phyloP scores from a whole-genome alignment of 345 rosid species.

The Citrus australasica region DNA sequence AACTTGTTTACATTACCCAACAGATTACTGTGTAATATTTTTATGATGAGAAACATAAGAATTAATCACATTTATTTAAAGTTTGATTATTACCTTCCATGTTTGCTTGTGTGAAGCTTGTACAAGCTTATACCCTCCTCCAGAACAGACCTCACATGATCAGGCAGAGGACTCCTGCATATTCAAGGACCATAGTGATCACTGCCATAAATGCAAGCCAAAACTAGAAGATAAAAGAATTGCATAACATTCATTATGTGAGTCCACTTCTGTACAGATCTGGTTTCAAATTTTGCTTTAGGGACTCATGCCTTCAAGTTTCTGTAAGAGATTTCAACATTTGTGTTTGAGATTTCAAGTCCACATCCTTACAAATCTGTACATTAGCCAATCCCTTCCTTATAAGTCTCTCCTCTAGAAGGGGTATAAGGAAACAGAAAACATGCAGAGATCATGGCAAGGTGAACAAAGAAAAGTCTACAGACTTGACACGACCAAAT shows the following conservation, averaged over 20 bases:
- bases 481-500: background rate
- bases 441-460: background rate
- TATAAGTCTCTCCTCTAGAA: background rate
- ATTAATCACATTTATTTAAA: background rate
- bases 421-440: background rate
- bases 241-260: background rate
- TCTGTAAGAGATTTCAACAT: background rate
- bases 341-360: background rate
- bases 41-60: background rate
- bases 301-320: background rate
- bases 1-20: background rate
- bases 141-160: slow-evolving; percentile 53
- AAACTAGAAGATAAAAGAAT: background rate
- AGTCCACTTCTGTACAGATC: background rate
- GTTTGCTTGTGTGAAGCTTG: slow-evolving; percentile 63
- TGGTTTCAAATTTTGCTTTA: background rate
- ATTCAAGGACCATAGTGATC: slow-evolving; percentile 2
- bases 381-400: background rate
- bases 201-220: background rate
- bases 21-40: background rate
- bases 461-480: background rate
- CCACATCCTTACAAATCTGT: background rate
- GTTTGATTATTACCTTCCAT: slow-evolving; percentile 61
- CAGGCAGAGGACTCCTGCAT: slow-evolving; percentile 76
- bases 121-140: slow-evolving; percentile 85